These are phyloP conservation scores for Aspergillus fumigatiaffinis DNA, from an alignment of 2,329 filamentous ascomycete species.

Conservation along the genomic window DNA sequence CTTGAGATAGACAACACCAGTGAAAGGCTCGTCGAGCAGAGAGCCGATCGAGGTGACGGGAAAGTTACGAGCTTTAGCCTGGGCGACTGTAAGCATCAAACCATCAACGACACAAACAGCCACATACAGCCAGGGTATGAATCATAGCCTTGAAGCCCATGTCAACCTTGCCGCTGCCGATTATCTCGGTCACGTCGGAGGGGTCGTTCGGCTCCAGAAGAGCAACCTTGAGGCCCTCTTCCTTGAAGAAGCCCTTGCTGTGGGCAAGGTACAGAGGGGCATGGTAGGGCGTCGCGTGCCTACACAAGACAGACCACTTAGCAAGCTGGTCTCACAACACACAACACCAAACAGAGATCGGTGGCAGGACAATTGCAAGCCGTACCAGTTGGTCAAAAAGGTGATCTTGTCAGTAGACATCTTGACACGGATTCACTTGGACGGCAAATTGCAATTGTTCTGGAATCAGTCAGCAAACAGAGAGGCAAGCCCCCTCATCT, in stretches of 20 bases:
- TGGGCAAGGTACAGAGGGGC: constrained; percentile 74
- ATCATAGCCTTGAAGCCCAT: constrained; percentile 84
- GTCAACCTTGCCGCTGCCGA: constrained; percentile 70
- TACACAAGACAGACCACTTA: constrained; percentile 37
- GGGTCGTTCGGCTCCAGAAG: constrained; percentile 75
- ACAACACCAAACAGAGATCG: not conserved
- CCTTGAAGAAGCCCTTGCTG: constrained; percentile 68
- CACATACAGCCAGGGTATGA: constrained; percentile 65
- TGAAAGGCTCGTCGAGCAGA: constrained; percentile 75
- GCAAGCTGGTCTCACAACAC: constrained; percentile 11
- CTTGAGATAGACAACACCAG: constrained; percentile 73
- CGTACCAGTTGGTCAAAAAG: constrained; percentile 78
- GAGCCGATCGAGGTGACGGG: constrained; percentile 70
- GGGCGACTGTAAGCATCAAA: constrained; percentile 6
- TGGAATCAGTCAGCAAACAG: constrained; percentile 27
- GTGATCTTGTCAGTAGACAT: constrained; percentile 85
- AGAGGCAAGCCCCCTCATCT: constrained; percentile 12
- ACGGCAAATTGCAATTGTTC: constrained; percentile 27
- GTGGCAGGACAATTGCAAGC: constrained; percentile 13
- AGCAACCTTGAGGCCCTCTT: constrained; percentile 73
- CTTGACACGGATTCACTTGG: constrained; percentile 43
- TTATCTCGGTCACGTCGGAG: constrained; percentile 78
- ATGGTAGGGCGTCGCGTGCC: constrained; percentile 79
- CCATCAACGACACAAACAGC: not conserved
- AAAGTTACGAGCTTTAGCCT: constrained; percentile 72